These are phyloP conservation scores for Medicago ruthenica DNA, from an alignment of 306 rosid genomes.

Conservation along the genomic window DNA sequence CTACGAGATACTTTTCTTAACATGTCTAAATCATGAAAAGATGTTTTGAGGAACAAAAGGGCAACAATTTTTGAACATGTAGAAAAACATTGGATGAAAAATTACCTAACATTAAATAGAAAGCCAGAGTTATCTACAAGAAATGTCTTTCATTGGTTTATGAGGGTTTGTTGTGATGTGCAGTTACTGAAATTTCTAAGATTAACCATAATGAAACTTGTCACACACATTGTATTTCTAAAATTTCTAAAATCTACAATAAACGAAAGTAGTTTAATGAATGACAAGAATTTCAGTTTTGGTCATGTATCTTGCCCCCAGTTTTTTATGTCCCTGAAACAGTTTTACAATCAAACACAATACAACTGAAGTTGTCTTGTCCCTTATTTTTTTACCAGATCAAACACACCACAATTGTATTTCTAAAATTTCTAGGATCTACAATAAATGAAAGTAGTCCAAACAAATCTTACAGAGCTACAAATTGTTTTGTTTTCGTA, in stretches of 20 bases:
- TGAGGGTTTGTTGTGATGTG: not conserved
- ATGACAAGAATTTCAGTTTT: too few species aligned
- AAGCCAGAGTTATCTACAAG: not conserved
- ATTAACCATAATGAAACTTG: not conserved
- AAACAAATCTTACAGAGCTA: too few species aligned
- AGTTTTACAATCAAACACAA: too few species aligned
- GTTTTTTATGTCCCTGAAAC: too few species aligned
- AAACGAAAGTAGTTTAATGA: not conserved
- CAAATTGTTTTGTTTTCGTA: too few species aligned
- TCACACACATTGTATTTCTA: not conserved
- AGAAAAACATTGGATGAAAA: not conserved
- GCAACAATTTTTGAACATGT: not conserved
- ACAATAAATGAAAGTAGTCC: not conserved
- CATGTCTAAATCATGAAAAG: not conserved
- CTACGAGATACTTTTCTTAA: not conserved
- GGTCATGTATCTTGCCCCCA: too few species aligned
- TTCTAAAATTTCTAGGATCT: not conserved
- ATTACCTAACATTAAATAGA: not conserved
- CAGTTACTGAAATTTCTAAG: not conserved
- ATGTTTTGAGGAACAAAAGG: constrained; percentile 1
- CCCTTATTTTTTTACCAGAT: too few species aligned
- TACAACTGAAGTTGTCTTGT: too few species aligned
- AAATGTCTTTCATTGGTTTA: not conserved
- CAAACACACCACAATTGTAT: not conserved
- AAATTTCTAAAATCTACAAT: not conserved